Base-by-base conservation (phyloP, 768 basidiomycete genomes). In the Xerocomus potaroensis region DNA sequence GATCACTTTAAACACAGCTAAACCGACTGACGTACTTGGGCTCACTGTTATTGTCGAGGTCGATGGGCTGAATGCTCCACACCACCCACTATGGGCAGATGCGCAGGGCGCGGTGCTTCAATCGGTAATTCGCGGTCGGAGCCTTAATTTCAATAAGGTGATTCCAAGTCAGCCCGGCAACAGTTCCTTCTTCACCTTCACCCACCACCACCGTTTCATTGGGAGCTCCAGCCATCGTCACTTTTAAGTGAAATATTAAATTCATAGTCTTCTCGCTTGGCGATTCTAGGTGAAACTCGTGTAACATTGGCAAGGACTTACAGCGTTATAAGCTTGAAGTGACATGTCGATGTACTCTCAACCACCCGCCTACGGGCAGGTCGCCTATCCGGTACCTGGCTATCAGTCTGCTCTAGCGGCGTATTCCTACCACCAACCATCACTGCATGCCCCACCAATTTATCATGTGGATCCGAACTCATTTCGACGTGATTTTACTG, bases 401-500 rank as follows among this genome's bases (percentile, higher is more conserved):
- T 82, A 75, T 59, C 66, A 75, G 60, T 67, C 72, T 60, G 56
- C 67, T 52, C 69, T 63, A 55, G 62, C 60, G 65, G 60, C 61
- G 58, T 76, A 73, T 64, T 70, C 76, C 57, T 77, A 75, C 49
- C 73, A 75, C 30, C 73, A 71, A 50, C 70, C 72, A 29, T 71
- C 75, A 35, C 69, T 67, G 44, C 64, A 70, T 31, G 61, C 62
- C 4, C 52, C 72, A 40, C 66, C 72, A 36, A 70, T 73, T 54
- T 75, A 74, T 58, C 67, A 69, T 62, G 66, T 79, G 62, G 85
- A 89, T 64, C 80, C 86, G 24, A 75, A 74, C 66, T 71, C 77
- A 31, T 91, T 91, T 64, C 81, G 91, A 55, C 80, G 82, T 69
- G 89, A 91, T 70, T 91, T 85, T 68, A 61, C 78, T 45, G 64